Evolutionary conservation across 2,329 filamentous ascomycete genomes (phyloP).

Genomic region (Hypoxylon sp.): DNA sequence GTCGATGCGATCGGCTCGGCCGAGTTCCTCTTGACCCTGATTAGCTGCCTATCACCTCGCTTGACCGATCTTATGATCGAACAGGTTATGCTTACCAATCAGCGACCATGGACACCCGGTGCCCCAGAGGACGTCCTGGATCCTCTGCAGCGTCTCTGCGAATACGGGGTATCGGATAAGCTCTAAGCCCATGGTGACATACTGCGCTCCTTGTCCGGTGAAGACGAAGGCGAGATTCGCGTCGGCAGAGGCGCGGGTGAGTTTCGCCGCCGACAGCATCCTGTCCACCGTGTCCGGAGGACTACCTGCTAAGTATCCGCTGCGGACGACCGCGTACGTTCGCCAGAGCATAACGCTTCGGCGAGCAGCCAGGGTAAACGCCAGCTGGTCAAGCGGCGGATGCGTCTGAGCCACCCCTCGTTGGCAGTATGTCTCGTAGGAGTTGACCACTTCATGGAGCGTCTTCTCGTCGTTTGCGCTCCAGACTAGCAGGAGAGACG

Average conservation of each 20-base stretch:
- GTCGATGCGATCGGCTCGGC: constrained; percentile 31
- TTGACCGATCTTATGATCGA: background rate
- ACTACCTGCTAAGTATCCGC: background rate
- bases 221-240: constrained; percentile 37
- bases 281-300: too few species aligned
- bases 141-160: constrained; percentile 3
- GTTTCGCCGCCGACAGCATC: constrained; percentile 15
- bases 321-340: constrained; percentile 23
- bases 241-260: constrained; percentile 7
- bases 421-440: too few species aligned
- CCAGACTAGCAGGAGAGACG: too few species aligned
- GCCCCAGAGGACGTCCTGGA: constrained; percentile 5
- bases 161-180: constrained; percentile 37
- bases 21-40: constrained; percentile 16
- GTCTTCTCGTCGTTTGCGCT: too few species aligned
- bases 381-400: too few species aligned
- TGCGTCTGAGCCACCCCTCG: too few species aligned
- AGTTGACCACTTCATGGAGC: too few species aligned
- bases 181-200: constrained; percentile 32
- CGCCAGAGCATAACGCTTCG: constrained; percentile 38
- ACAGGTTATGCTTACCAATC: constrained; percentile 15
- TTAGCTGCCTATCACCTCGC: constrained; percentile 9
- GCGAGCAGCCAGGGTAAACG: constrained; percentile 38
- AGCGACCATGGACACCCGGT: constrained; percentile 34
- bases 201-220: constrained; percentile 42